Base-by-base conservation (phyloP, 441 rosid genomes). In the Gossypium schwendimanii region DNA sequence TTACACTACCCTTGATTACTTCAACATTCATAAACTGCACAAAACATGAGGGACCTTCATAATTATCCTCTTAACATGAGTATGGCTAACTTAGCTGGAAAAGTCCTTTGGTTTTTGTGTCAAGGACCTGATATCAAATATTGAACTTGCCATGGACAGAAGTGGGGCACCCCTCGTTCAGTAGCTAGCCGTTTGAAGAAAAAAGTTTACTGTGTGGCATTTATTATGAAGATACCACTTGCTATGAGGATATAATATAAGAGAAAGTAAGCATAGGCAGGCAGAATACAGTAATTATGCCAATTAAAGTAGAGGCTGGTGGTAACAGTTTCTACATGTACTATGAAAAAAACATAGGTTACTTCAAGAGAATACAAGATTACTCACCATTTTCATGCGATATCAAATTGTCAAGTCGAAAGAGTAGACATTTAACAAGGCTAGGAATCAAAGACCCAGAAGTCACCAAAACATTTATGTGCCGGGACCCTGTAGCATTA, bases 371-470 rank as follows among this genome's bases (percentile, higher is more conserved):
- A 47, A 63, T n/a, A 70, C 12, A 68, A 44, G 71, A 71, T 11
- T 15, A 76, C 89, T 77, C 44, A 94, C 97, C 94, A 74, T 91
- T 88, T 77, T 74, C 88, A 76, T 82, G 84, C n/a, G 81, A 63
- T 75, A 94, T 69, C 80, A 86, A 82, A 59, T 68, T 60, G 81
- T 90, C 89, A 49, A 94, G 85, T 52, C 88, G 86, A 78, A 87
- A 93, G 73, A 93, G 91, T 65, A 90, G 70, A 83, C 97, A 90
- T 81, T 93, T 91, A 55, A 88, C 90, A 0, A 91, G 88, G 85
- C 97, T 91, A 2, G 97, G 98, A 79, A 93, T 82, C 82, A 91
- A 85, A 10, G 94, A 88, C 53, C 98, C 97, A 0, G 93, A 86
- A 78, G 98, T 93, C 81, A 93, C 96, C 64, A 93, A 78, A 77